Conservation (phyloP, 805 yeast genomes). For the Lipomyces orientalis region DNA sequence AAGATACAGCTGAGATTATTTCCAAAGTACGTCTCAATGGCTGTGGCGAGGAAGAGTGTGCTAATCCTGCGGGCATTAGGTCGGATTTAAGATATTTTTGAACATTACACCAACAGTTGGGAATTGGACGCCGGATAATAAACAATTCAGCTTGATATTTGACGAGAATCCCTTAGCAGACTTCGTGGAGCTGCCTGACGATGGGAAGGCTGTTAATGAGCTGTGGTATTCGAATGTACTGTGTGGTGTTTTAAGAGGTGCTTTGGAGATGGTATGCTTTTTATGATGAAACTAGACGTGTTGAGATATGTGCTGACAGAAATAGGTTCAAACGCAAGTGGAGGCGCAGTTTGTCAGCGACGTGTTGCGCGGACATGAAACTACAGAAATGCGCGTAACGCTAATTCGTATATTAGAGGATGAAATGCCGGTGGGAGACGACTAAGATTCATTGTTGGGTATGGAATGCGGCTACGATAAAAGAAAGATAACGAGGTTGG, state of each 20-base stretch:
- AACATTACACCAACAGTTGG: slow-evolving; percentile 78
- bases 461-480: neutral
- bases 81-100: slow-evolving; percentile 88
- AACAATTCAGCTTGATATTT: slow-evolving; percentile 72
- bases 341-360: slow-evolving; percentile 83
- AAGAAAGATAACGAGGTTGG: no score
- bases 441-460: slow-evolving; percentile 46
- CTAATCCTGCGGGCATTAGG: slow-evolving; percentile 37
- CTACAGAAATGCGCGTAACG: slow-evolving; percentile 78
- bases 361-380: slow-evolving; percentile 77
- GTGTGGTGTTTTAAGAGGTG: slow-evolving; percentile 89
- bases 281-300: neutral
- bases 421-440: slow-evolving; percentile 98
- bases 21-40: slow-evolving; percentile 52
- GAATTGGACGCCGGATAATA: slow-evolving; percentile 78
- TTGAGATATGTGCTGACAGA: neutral
- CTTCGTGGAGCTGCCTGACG: slow-evolving; percentile 92
- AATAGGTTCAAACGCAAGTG: slow-evolving; percentile 80
- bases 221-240: slow-evolving; percentile 92
- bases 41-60: neutral
- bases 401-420: slow-evolving; percentile 78
- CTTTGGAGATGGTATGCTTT: slow-evolving; percentile 72
- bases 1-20: slow-evolving; percentile 86
- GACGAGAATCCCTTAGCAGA: slow-evolving; percentile 91
- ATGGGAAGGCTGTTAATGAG: slow-evolving; percentile 67